Base-by-base conservation (phyloP, 164 flowering plant species). In the Cinnamomum chago region DNA sequence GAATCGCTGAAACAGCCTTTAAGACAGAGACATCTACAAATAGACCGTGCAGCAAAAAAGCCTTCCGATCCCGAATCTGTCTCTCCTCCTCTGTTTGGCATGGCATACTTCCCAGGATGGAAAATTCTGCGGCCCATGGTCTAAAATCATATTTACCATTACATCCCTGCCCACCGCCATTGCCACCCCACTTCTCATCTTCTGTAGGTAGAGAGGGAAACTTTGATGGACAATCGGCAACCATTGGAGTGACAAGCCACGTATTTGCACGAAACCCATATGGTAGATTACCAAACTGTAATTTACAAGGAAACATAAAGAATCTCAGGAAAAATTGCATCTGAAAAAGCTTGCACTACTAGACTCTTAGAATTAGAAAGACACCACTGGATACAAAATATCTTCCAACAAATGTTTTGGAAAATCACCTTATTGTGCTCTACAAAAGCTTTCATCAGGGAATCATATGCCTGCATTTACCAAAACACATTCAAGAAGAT, bases 221-320 rank as follows among this genome's bases (percentile, higher is more conserved):
- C 72, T 78, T 80, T 65, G 88, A 80, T 50, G 90, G 88, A 72
- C 86, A 82, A 65, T 89, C 95, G 6, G 78, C 82, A 81, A 86
- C 79, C 64, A 86, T 80, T 65, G 93, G 90, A 80, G 93, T 91
- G 22, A 88, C 89, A 78, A 95, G 89, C 98, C 98, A 95, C 55
- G 98, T 88, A 76, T 95, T 95, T 74, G 94, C 90, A 62, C 99
- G 97, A 76, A 92, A 90, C 50, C 98, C 98, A 86, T 87, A 95
- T 30, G 99, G 99, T 75, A 95, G 94, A 83, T 95, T 93, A 25
- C 99, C 99, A 85, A 93, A 95, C 99, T 95, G 88, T 73, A 86
- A 25, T 51, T 23, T 72, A 50, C 52, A 62, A 28, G 28, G 18
- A 22, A 23, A n/a, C 17, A 58, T 17, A 20, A 72, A 72, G 2